These are phyloP conservation scores for Nyctanthes arbortristis DNA, from an alignment of 257 asterid genomes.

Conservation along the genomic window DNA sequence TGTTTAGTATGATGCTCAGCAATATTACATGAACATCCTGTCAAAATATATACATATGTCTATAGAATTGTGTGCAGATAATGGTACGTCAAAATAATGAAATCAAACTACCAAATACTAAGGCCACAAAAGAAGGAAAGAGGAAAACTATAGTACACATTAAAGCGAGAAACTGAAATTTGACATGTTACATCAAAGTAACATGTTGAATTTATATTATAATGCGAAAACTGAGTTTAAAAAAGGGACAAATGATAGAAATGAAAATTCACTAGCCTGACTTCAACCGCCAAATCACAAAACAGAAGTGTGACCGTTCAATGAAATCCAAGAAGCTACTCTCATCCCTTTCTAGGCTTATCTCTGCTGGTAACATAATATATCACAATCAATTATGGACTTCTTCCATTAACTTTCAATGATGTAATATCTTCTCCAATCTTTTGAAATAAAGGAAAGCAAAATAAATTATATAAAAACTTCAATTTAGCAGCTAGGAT, in stretches of 20 bases:
- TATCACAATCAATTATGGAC: not conserved
- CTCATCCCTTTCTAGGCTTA: not conserved
- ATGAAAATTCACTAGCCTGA: not conserved
- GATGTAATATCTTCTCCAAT: not conserved
- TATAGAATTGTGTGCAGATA: not conserved
- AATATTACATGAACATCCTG: not conserved
- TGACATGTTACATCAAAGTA: not conserved
- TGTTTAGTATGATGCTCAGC: not conserved
- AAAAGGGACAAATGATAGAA: no score
- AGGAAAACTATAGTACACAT: not conserved
- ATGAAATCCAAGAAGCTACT: constrained; percentile 1
- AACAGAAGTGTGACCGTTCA: constrained; percentile 13
- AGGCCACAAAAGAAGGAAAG: not conserved
- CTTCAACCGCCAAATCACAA: not conserved
- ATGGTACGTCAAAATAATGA: not conserved
- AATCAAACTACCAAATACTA: not conserved
- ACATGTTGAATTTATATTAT: not conserved
- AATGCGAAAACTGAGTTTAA: not conserved
- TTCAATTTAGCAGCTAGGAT: not conserved
- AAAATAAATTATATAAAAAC: not conserved
- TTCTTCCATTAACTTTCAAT: not conserved
- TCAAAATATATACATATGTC: not conserved
- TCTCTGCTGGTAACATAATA: constrained; percentile 4
- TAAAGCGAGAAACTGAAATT: not conserved
- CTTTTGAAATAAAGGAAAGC: constrained; percentile 6